Percentiles rank a stretch among this genome's conserved stretches.
phyloP scores from a whole-genome alignment of 208 protist genomes.

The Blechomonas ayalai region DNA sequence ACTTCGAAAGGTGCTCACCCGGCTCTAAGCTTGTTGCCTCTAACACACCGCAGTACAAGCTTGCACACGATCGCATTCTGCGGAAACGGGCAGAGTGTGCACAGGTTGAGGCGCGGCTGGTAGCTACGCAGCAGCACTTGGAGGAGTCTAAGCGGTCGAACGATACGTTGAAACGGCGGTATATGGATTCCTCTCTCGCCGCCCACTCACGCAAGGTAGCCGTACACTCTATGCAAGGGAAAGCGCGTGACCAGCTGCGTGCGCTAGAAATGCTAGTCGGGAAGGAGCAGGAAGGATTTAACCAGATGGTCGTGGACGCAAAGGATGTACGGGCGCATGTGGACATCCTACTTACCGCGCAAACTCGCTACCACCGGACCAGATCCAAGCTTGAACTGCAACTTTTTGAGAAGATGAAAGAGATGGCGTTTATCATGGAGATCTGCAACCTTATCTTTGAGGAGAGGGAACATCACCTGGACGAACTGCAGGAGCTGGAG shows the following conservation, averaged over 20 bases:
- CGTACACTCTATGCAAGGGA: slow-evolving; percentile 2
- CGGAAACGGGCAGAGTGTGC: slow-evolving; percentile 32
- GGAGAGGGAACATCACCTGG: slow-evolving; percentile 54
- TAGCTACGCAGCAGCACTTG: slow-evolving; percentile 14
- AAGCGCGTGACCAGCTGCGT: slow-evolving; percentile 59
- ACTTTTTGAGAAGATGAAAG: slow-evolving; percentile 81
- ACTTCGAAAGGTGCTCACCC: neutral
- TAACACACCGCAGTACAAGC: slow-evolving; percentile 43
- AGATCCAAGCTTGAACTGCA: slow-evolving; percentile 78
- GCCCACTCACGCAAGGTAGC: neutral
- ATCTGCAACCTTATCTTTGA: slow-evolving; percentile 82
- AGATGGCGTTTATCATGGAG: slow-evolving; percentile 92
- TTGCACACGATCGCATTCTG: slow-evolving; percentile 27
- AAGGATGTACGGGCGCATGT: slow-evolving; percentile 77
- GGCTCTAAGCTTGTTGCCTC: slow-evolving; percentile 46
- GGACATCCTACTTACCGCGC: slow-evolving; percentile 81
- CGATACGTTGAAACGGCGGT: slow-evolving; percentile 5
- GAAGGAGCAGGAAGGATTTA: slow-evolving; percentile 78
- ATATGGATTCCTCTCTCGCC: neutral
- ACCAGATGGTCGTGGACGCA: slow-evolving; percentile 59
- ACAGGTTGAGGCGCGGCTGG: slow-evolving; percentile 32
- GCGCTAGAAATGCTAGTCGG: slow-evolving; percentile 87
- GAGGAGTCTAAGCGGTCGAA: slow-evolving; percentile 13
- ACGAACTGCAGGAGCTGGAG: slow-evolving; percentile 38
- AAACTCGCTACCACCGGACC: slow-evolving; percentile 82